Percentiles rank a stretch among this genome's conserved stretches.
phyloP scores from a whole-genome alignment of 768 basidiomycete genomes.

The Asterophora lycoperdoides region DNA sequence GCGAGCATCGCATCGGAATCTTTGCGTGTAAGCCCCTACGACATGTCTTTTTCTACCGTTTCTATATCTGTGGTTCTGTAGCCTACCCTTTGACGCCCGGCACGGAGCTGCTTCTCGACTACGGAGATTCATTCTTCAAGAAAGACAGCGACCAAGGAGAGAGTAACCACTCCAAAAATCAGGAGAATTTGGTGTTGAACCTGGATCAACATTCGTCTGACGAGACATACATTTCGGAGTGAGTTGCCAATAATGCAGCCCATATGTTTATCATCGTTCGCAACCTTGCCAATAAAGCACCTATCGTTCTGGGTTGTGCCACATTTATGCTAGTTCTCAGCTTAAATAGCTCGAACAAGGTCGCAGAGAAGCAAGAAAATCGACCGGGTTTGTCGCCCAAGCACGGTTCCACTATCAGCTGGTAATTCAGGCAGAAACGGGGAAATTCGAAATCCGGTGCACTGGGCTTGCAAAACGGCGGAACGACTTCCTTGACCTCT shows the following conservation, averaged over 20 bases:
- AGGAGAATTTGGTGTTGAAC: slow-evolving; percentile 3
- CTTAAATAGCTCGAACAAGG: too few relatives aligned
- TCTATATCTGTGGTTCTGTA: slow-evolving; percentile 18
- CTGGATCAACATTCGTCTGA: slow-evolving; percentile 21
- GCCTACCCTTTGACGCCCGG: slow-evolving; percentile 36
- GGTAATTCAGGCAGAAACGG: too few relatives aligned
- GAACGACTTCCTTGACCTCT: too few relatives aligned
- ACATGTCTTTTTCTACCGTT: background rate
- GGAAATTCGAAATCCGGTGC: too few relatives aligned
- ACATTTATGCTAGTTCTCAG: too few relatives aligned
- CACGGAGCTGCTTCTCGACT: slow-evolving; percentile 54
- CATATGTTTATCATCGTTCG: too few relatives aligned
- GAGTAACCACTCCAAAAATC: background rate
- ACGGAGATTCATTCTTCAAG: slow-evolving; percentile 48
- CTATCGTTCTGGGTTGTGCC: too few relatives aligned
- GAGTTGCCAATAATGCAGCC: background rate
- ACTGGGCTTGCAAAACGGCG: too few relatives aligned
- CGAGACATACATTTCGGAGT: slow-evolving; percentile 16
- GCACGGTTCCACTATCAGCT: too few relatives aligned
- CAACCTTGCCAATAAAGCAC: too few relatives aligned
- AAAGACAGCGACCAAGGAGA: background rate
- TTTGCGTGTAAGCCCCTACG: slow-evolving; percentile 43
- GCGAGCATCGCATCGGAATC: slow-evolving; percentile 64
- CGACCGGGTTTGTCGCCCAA: too few relatives aligned
- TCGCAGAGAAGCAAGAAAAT: too few relatives aligned